Conservation (phyloP, 768 basidiomycete genomes). For the Termitomyces sp. region DNA sequence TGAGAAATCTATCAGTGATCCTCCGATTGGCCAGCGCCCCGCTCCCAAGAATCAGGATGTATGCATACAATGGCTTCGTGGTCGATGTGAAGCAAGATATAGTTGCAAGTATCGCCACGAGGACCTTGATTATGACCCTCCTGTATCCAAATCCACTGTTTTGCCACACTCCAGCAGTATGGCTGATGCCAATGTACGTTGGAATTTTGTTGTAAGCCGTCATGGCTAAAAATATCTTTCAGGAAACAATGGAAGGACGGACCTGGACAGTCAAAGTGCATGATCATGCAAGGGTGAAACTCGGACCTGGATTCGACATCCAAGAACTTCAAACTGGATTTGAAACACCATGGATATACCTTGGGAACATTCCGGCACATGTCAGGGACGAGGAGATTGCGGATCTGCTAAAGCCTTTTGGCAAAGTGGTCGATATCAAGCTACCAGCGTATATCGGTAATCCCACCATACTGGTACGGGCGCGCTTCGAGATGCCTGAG, state of each 20-base stretch:
- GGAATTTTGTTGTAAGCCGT: not conserved
- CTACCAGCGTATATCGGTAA: slow-evolving; percentile 16
- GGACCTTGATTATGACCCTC: slow-evolving; percentile 24
- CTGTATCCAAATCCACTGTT: not conserved
- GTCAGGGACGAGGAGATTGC: slow-evolving; percentile 29
- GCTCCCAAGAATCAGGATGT: slow-evolving; percentile 8
- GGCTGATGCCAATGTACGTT: not conserved
- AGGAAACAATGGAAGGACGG: slow-evolving; percentile 3
- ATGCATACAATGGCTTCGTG: slow-evolving; percentile 23
- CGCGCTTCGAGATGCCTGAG: slow-evolving; percentile 39
- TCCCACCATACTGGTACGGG: slow-evolving; percentile 28
- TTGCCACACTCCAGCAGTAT: not conserved
- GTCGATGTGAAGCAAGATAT: slow-evolving; percentile 20
- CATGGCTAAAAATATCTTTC: not conserved
- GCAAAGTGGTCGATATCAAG: slow-evolving; percentile 34
- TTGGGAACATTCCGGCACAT: slow-evolving; percentile 42
- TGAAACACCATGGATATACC: slow-evolving; percentile 56
- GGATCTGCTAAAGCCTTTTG: slow-evolving; percentile 37
- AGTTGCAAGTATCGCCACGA: slow-evolving; percentile 24
- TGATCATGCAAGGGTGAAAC: slow-evolving; percentile 48
- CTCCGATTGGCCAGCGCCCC: slow-evolving; percentile 15
- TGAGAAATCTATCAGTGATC: slow-evolving; percentile 4
- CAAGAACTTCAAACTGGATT: slow-evolving; percentile 56
- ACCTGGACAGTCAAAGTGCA: slow-evolving; percentile 31
- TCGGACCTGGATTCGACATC: slow-evolving; percentile 59